Evolutionary conservation across 345 rosid genomes (phyloP), one percentile per base, ranked within the genome.

Genomic region (Gossypium turneri): DNA sequence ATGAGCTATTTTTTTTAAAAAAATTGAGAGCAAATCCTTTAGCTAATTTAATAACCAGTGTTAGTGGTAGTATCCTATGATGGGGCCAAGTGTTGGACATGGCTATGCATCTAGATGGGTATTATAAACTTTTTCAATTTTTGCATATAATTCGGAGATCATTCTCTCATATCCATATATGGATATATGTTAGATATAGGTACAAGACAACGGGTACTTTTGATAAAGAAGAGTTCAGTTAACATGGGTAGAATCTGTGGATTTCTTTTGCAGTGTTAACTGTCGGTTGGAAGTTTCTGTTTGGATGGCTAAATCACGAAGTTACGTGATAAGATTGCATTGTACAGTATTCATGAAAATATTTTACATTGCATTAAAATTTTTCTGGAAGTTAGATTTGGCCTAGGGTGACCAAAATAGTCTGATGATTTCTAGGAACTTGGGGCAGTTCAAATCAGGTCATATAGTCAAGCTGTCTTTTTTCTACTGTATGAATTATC

Each of bases 251-350:
- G 50, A 9, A 41, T 55, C 50, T 12, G 61, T 11, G 12, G 15
- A 38, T 7, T 2, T 57, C 41, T 71, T 71, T 55, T 56, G 34
- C 12, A 12, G 62, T 41, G 9, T 47, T 43, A 38, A 41, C 10
- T 71, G 51, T 71, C 12, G 3, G 64, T 38, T 71, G 11, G 11
- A 69, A 53, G 34, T 71, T 25, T 71, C 61, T n/a, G n/a, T 50
- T 34, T 70, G 16, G 62, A 34, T 16, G 44, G 38, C 15, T 67
- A 47, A 45, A 22, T 13, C 1, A 3, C 7, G 24, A 24, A 45
- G 19, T 13, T 64, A 3, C 20, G 17, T 47, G 19, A 67, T 0
- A 47, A 47, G 19, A 67, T 25, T 68, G 2, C 13, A 3, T 24
- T 68, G 16, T 16, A 29, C 17, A 4, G 11, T 41, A n/a, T 41